A percentile compares a stretch with the other conserved stretches of the same genome.
phyloP scores from a whole-genome alignment of 495 filamentous ascomycete genomes.

The Neurospora hispaniola region DNA sequence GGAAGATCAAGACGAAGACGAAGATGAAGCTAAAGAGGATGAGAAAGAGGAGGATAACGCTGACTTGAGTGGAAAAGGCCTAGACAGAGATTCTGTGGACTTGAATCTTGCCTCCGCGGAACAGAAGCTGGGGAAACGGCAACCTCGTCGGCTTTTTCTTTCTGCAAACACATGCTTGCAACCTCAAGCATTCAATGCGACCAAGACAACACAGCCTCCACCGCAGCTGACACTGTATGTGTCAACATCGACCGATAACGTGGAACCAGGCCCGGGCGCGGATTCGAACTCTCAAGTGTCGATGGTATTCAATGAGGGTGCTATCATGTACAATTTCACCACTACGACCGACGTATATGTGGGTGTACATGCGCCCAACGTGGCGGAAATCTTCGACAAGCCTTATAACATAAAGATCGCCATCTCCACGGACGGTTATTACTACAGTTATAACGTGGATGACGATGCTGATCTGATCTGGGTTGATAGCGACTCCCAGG shows the following conservation, averaged over 20 bases:
- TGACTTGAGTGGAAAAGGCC: not conserved
- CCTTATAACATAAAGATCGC: conserved; percentile 70
- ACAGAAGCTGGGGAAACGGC: conserved; percentile 15
- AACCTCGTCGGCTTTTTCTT: conserved; percentile 52
- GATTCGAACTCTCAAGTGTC: conserved; percentile 35
- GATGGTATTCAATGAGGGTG: conserved; percentile 44
- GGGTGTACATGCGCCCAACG: conserved; percentile 56
- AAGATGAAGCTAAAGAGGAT: not conserved
- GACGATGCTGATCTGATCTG: conserved; percentile 46
- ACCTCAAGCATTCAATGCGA: conserved; percentile 41
- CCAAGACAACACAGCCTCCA: conserved; percentile 29
- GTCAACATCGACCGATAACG: conserved; percentile 53
- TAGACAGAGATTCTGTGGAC: not conserved
- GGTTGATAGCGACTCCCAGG: conserved; percentile 67
- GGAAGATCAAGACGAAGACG: not conserved
- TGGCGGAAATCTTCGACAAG: conserved; percentile 43
- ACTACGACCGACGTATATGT: conserved; percentile 59
- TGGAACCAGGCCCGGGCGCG: conserved; percentile 53
- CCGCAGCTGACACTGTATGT: conserved; percentile 73
- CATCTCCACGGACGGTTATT: conserved; percentile 66
- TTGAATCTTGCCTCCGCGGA: not conserved
- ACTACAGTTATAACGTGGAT: conserved; percentile 46
- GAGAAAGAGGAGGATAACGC: not conserved
- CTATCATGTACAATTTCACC: conserved; percentile 43
- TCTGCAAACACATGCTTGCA: conserved; percentile 74